Conservation (phyloP, 371 early-diverging fungal genomes). For the Entomophthora muscae region DNA sequence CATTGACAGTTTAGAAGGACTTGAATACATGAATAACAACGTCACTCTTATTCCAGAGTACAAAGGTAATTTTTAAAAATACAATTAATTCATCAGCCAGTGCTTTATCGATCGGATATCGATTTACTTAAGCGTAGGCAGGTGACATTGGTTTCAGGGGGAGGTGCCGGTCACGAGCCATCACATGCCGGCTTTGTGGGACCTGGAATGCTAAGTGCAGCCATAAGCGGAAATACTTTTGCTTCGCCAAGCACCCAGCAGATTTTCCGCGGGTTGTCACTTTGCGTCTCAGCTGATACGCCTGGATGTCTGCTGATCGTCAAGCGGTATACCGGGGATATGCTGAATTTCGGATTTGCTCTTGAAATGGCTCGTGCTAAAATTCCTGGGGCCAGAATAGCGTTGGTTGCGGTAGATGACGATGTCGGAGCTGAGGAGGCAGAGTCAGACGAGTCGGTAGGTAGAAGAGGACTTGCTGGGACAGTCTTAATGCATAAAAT, state of each 20-base stretch:
- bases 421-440: slow-evolving; percentile 51
- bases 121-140: not conserved
- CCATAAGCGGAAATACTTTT: slow-evolving; percentile 68
- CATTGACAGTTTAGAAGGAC: no score
- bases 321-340: slow-evolving; percentile 75
- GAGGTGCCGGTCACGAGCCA: slow-evolving; percentile 70
- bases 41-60: no score
- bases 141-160: slow-evolving; percentile 3
- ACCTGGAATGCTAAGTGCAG: slow-evolving; percentile 46
- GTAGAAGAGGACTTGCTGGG: slow-evolving; percentile 66
- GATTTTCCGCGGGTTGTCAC: slow-evolving; percentile 46
- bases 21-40: no score
- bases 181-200: slow-evolving; percentile 62
- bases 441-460: slow-evolving; percentile 47
- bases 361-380: slow-evolving; percentile 55
- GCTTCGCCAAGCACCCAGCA: slow-evolving; percentile 62
- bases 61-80: no score
- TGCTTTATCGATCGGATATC: not conserved
- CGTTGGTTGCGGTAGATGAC: slow-evolving; percentile 57
- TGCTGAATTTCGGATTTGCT: slow-evolving; percentile 61
- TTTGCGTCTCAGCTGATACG: slow-evolving; percentile 39
- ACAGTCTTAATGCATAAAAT: slow-evolving; percentile 61
- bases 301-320: slow-evolving; percentile 56
- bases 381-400: slow-evolving; percentile 32
- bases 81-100: no score